Conservation (phyloP, 352 stramenopile species). For the Phytophthora aleatoria region DNA sequence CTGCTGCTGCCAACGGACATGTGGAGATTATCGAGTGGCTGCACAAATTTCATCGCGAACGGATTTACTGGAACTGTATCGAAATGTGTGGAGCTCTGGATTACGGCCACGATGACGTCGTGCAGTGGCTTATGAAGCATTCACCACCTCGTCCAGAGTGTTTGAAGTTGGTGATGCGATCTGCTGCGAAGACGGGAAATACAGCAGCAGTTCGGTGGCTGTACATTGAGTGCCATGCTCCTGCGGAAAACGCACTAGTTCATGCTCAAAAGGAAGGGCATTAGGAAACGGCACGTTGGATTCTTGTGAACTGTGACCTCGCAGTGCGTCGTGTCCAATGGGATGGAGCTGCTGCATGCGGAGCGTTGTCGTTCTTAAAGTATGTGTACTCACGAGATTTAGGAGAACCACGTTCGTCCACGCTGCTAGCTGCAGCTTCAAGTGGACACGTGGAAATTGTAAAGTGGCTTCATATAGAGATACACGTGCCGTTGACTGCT, state of each 20-base stretch:
- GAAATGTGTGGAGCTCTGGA: conserved; percentile 36
- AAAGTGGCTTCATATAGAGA: conserved; percentile 22
- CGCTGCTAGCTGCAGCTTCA: conserved; percentile 20
- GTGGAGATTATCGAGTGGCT: conserved; percentile 30
- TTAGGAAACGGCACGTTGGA: conserved; percentile 25
- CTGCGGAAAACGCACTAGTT: conserved; percentile 15
- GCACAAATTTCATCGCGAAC: conserved; percentile 12
- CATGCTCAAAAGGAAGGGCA: conserved; percentile 18
- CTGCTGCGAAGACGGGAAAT: conserved; percentile 24
- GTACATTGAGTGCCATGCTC: conserved; percentile 15
- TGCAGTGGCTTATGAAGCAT: conserved; percentile 45
- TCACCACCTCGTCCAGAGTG: conserved; percentile 23
- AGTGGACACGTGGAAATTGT: conserved; percentile 33
- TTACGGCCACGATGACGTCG: conserved; percentile 43
- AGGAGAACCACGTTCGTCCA: conserved; percentile 3
- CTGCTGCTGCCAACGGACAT: conserved; percentile 26
- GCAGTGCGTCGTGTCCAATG: conserved; percentile 14
- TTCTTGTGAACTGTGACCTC: conserved; percentile 28
- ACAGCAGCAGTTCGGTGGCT: conserved; percentile 23
- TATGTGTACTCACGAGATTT: conserved; percentile 19
- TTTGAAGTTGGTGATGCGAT: conserved; percentile 27
- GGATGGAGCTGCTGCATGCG: conserved; percentile 15
- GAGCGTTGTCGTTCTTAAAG: conserved; percentile 28
- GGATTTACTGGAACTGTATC: conserved; percentile 29
- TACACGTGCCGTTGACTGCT: conserved; percentile 13